Base-by-base conservation (phyloP, 1,139 yeast genomes). In the Sugiyamaella sp. region DNA sequence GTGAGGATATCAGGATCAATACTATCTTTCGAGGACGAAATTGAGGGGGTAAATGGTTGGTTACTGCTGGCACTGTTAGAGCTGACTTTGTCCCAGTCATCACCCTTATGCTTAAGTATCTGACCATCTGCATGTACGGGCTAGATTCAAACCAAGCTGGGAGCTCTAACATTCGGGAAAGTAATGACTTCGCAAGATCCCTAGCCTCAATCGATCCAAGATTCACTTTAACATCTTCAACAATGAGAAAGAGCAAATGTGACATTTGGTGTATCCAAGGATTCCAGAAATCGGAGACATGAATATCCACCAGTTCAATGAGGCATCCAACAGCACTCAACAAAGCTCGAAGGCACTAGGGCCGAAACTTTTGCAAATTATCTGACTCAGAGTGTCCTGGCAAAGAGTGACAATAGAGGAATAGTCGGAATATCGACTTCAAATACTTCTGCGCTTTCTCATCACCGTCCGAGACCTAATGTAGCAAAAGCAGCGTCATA, bases 81-180 rank as follows among this genome's bases (percentile, higher is more conserved):
- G 14, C 35, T 29, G 14, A 4, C 14, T 8, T 29, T 14, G n/a
- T 29, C 35, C 35, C 8, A 6, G 19, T 17, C 33, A 22, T 40
- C 44, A 22, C 21, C 44, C 6, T 40, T 25, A 4, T 40, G 33
- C 14, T 29, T 29, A 14, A 22, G 33, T 12, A 40, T 12, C 25
- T 25, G 4, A 40, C 21, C 44, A 40, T 24, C 12, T 17, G 4
- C 4, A 17, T 40, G 24, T 40, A 40, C 17, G 5, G 14, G 20
- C 33, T 40, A 6, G 44, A 40, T 14, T 40, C 44, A 40, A 40
- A 40, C 44, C 44, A 40, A 12, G 5, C 33, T 3, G 44, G 44
- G 6, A 40, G 44, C 22, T 22, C 17, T 19, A 9, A 6, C 44
- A 40, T 40, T 3, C 33, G 12, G n/a, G 5, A n/a, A 2, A 24